A percentile compares a stretch with the other conserved stretches of the same genome.
Evolutionary conservation across 768 basidiomycete genomes (phyloP).

Genomic region (Leucocoprinus birnbaumii): DNA sequence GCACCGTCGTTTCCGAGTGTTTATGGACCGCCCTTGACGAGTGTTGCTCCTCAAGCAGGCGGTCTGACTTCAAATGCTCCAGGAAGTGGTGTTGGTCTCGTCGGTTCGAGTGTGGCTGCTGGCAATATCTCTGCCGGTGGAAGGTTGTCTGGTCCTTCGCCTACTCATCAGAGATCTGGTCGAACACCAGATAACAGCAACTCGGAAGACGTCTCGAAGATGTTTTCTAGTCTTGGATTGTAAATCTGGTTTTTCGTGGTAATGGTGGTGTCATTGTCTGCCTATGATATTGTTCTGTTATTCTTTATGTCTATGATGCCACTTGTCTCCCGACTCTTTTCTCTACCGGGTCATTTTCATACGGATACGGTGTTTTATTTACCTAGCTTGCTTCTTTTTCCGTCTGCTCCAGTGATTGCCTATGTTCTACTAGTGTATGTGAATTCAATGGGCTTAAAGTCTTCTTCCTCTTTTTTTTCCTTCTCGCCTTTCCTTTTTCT

Average conservation of each 20-base stretch:
- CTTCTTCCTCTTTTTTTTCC: neutral
- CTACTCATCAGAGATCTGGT: constrained; percentile 34
- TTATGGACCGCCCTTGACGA: constrained; percentile 62
- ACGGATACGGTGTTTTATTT: constrained; percentile 9
- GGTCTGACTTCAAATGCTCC: constrained; percentile 11
- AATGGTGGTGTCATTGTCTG: neutral
- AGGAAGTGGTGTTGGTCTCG: neutral
- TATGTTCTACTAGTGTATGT: constrained; percentile 10
- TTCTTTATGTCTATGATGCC: neutral
- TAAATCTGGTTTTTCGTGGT: constrained; percentile 24
- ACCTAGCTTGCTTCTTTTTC: constrained; percentile 3
- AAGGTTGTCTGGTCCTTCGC: constrained; percentile 1
- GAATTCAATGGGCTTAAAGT: constrained; percentile 6
- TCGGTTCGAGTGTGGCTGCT: constrained; percentile 1
- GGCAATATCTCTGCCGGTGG: constrained; percentile 13
- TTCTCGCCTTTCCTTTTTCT: neutral
- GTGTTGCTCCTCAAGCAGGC: constrained; percentile 15
- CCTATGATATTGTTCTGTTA: constrained; percentile 11
- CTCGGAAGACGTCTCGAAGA: constrained; percentile 66
- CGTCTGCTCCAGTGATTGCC: constrained; percentile 12
- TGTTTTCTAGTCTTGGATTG: constrained; percentile 74
- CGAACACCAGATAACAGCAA: constrained; percentile 16
- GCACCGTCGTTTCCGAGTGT: constrained; percentile 86
- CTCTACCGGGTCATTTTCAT: neutral
- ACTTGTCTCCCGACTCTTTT: neutral